phyloP scores from a whole-genome alignment of 116 monocot species.

The Posidonia oceanica region DNA sequence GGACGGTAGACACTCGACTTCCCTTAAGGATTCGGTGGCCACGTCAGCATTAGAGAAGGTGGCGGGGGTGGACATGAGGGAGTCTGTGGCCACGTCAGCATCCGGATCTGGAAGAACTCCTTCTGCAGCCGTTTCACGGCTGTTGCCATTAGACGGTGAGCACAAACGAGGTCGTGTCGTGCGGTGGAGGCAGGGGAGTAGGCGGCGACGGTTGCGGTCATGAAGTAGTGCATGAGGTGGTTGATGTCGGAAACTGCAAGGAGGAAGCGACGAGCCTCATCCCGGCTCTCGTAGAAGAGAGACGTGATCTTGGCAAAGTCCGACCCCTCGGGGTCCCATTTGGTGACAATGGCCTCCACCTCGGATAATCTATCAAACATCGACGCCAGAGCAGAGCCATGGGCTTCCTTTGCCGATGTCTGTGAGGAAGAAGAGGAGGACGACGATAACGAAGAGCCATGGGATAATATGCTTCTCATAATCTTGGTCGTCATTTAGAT shows the following conservation, averaged over 20 bases:
- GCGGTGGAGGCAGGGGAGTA: background rate
- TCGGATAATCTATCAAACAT: background rate
- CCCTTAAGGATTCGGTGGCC: background rate
- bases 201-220: background rate
- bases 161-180: conserved; percentile 8
- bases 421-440: too few species aligned
- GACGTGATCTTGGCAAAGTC: conserved; percentile 6
- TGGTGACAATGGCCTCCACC: conserved; percentile 22
- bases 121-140: conserved; percentile 26
- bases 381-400: background rate
- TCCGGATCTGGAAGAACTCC: conserved; percentile 31
- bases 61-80: background rate
- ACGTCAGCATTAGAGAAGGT: background rate
- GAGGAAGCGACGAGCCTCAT: conserved; percentile 7
- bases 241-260: conserved; percentile 23
- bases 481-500: background rate
- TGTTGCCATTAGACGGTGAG: conserved; percentile 15
- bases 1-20: background rate
- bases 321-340: conserved; percentile 22
- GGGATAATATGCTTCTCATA: background rate
- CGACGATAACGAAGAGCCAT: too few species aligned
- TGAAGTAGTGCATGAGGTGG: conserved; percentile 20
- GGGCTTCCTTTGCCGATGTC: too few species aligned
- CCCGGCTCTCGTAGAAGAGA: too few species aligned
- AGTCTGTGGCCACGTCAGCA: too few species aligned